Evolutionary conservation across 1,284 basidiomycete genomes (phyloP).

Genomic region (Exobasidium cylindrosporum): DNA sequence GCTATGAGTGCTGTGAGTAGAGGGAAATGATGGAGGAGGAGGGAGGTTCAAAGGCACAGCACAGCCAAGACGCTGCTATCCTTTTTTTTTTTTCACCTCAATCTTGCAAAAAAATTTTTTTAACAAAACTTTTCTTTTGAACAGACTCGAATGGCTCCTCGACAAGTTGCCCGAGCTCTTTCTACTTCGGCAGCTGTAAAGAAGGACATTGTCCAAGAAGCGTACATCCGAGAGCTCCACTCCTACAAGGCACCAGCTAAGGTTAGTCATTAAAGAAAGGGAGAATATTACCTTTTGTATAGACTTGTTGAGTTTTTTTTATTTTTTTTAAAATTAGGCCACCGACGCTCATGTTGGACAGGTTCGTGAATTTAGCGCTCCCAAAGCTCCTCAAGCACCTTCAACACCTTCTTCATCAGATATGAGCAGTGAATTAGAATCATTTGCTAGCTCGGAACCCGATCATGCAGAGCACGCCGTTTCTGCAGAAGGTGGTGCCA

Average conservation of each 20-base stretch:
- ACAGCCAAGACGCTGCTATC: background rate
- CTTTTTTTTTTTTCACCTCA: background rate
- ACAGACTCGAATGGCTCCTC: constrained; percentile 34
- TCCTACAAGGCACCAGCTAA: constrained; percentile 68
- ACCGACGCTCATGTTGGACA: constrained; percentile 54
- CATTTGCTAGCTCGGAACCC: constrained; percentile 53
- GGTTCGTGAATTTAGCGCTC: constrained; percentile 57
- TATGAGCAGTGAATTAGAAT: constrained; percentile 57
- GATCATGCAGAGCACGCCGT: constrained; percentile 37
- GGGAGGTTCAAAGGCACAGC: background rate
- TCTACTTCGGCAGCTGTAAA: constrained; percentile 47
- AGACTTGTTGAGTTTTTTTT: background rate
- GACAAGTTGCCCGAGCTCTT: constrained; percentile 35
- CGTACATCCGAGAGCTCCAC: constrained; percentile 87
- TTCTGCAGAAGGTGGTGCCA: constrained; percentile 15
- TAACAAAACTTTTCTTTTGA: background rate
- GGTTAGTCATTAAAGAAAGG: too few relatives aligned
- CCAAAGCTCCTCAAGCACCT: constrained; percentile 56
- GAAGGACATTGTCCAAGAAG: constrained; percentile 72
- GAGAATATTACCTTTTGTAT: too few relatives aligned
- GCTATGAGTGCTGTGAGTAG: background rate
- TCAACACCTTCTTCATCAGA: constrained; percentile 54
- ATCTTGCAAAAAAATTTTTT: too few relatives aligned
- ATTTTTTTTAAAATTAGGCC: constrained; percentile 25
- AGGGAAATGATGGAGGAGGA: background rate